These are phyloP conservation scores for Stachybotrys echinatus DNA, from an alignment of 2,329 filamentous ascomycete genomes.

Conservation along the genomic window DNA sequence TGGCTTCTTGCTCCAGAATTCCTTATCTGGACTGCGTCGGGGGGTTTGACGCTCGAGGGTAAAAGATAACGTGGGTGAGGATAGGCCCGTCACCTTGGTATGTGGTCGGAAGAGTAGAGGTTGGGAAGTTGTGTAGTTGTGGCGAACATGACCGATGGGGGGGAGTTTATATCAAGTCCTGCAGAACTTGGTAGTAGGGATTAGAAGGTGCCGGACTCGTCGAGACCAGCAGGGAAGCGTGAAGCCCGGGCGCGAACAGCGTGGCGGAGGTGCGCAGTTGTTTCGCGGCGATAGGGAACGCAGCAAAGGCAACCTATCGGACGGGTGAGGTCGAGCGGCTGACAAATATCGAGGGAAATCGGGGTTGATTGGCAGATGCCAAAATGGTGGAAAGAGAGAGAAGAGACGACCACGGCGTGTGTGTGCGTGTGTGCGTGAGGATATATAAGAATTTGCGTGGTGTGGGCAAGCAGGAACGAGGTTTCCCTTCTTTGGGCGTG, in stretches of 20 bases:
- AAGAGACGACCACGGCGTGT: conserved; percentile 11
- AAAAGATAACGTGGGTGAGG: conserved; percentile 30
- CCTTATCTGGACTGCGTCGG: conserved; percentile 9
- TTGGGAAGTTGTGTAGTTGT: conserved; percentile 47
- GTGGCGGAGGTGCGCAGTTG: not conserved
- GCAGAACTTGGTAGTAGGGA: conserved; percentile 18
- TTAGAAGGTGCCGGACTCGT: conserved; percentile 22
- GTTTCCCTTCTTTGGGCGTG: not conserved
- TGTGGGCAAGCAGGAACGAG: not conserved
- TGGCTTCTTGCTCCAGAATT: conserved; percentile 4
- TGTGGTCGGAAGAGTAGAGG: conserved; percentile 54
- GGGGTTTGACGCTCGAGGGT: conserved; percentile 3
- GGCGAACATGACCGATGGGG: conserved; percentile 48
- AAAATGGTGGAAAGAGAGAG: conserved; percentile 24
- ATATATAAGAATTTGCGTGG: conserved; percentile 27
- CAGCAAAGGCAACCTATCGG: conserved; percentile 14
- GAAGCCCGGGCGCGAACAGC: not conserved
- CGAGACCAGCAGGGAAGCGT: conserved; percentile 15
- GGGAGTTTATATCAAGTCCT: conserved; percentile 24
- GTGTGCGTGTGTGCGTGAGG: conserved; percentile 21
- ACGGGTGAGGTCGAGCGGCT: conserved; percentile 2
- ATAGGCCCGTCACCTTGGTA: conserved; percentile 55
- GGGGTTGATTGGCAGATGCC: conserved; percentile 32
- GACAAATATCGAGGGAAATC: conserved; percentile 6
- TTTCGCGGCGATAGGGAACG: not conserved